Evolutionary conservation across 108 stramenopile species (phyloP).

Genomic region (Pelagomonas calceolata): DNA sequence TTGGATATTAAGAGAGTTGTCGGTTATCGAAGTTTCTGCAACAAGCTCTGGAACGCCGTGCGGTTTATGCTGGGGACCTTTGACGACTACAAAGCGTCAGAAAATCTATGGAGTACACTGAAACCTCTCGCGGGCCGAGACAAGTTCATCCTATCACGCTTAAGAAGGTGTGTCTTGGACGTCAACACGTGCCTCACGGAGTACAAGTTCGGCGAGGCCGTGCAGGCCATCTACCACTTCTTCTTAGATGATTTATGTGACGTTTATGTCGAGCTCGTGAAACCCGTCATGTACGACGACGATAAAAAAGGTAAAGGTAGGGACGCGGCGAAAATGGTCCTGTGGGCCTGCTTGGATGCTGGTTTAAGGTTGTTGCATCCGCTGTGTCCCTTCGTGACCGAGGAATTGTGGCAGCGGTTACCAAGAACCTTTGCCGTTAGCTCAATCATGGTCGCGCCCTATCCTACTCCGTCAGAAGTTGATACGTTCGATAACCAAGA

Average conservation of each 20-base stretch:
- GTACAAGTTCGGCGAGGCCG: slow-evolving; percentile 81
- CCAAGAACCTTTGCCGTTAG: slow-evolving; percentile 48
- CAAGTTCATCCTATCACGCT: slow-evolving; percentile 77
- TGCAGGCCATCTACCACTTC: slow-evolving; percentile 65
- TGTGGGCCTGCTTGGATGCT: slow-evolving; percentile 79
- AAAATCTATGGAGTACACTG: not conserved
- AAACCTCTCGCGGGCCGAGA: slow-evolving; percentile 59
- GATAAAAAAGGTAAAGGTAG: slow-evolving; percentile 60
- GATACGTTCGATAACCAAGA: slow-evolving; percentile 44
- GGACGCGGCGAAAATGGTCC: slow-evolving; percentile 80
- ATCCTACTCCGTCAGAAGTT: slow-evolving; percentile 48
- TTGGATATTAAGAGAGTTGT: slow-evolving; percentile 95
- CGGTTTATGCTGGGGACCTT: slow-evolving; percentile 67
- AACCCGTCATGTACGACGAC: slow-evolving; percentile 76
- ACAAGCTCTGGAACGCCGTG: slow-evolving; percentile 98
- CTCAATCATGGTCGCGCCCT: slow-evolving; percentile 92
- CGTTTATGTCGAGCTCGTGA: slow-evolving; percentile 93
- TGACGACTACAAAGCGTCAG: not conserved
- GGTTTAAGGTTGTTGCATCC: slow-evolving; percentile 89
- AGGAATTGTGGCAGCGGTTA: slow-evolving; percentile 99
- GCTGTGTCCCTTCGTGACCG: slow-evolving; percentile 98
- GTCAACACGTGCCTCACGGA: slow-evolving; percentile 57
- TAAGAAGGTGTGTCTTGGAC: slow-evolving; percentile 60
- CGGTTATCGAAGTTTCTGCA: slow-evolving; percentile 94
- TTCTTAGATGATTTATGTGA: slow-evolving; percentile 94